phyloP scores from a whole-genome alignment of 2,329 filamentous ascomycete genomes.

The Exophiala lecanii-corni region DNA sequence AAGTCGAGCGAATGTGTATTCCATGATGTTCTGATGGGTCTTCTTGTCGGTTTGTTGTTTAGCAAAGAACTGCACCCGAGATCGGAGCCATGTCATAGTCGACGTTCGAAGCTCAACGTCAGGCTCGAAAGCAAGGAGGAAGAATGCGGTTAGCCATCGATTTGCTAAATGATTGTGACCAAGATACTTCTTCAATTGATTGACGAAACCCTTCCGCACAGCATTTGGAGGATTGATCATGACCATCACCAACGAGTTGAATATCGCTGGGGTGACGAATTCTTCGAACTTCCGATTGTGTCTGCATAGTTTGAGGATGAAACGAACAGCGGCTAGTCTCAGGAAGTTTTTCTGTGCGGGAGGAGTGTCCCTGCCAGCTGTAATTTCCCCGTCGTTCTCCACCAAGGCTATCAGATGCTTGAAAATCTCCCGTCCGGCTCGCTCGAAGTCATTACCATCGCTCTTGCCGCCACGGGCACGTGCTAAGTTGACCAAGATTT shows the following conservation, averaged over 20 bases:
- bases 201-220: conserved; percentile 74
- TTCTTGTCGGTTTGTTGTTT: conserved; percentile 38
- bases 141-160: conserved; percentile 85
- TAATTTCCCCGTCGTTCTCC: conserved; percentile 71
- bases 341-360: conserved; percentile 74
- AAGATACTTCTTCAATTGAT: conserved; percentile 86
- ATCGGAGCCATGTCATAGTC: conserved; percentile 83
- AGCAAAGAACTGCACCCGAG: conserved; percentile 64
- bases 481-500: conserved; percentile 79
- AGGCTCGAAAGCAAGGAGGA: conserved; percentile 88
- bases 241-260: conserved; percentile 75
- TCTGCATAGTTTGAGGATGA: conserved; percentile 78
- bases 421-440: conserved; percentile 63
- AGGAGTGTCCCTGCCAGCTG: conserved; percentile 70
- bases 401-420: conserved; percentile 74
- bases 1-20: conserved; percentile 74
- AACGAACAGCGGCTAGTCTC: conserved; percentile 73
- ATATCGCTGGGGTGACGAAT: conserved; percentile 65
- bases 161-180: conserved; percentile 63
- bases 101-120: conserved; percentile 65
- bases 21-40: conserved; percentile 61
- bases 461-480: conserved; percentile 57
- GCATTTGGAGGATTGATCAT: conserved; percentile 70
- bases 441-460: conserved; percentile 39
- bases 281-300: conserved; percentile 68